Base-by-base conservation (phyloP, 805 yeast genomes). In the Candida peoriensis region DNA sequence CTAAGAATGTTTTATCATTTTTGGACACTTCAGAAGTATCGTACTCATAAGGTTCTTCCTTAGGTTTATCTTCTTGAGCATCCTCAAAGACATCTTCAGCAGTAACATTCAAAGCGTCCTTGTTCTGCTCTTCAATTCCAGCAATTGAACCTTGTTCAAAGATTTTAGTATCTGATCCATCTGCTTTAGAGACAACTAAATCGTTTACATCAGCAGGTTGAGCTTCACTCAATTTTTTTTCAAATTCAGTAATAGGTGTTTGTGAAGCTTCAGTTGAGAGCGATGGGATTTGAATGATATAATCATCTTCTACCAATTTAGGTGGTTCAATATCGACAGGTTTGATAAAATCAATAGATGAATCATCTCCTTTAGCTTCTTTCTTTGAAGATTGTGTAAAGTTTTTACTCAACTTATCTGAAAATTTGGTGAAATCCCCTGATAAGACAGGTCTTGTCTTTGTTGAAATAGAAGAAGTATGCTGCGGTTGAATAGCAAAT, bases 291-390 rank as follows among this genome's bases (percentile, higher is more conserved):
- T 55, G 46, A 39, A 67, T 60, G 8, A 53, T 51, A 32, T 58
- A 72, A 66, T 76, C 78, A 63, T 52, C 72, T 64, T 48, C 64
- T 54, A 52, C 72, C 54, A 33, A 68, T 61, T 22, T 70, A 55
- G 48, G 63, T 64, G 29, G 70, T 54, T 41, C 28, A 23, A 51
- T 35, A 35, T 57, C 57, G 23, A 52, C 50, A 4, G 57, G 55
- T 45, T 63, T 70, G 57, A 60, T 75, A 28, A 68, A 70, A 51
- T 78, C 84, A 42, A 77, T 76, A 25, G 75, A 70, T 8, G 81
- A 75, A 5, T 58, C 36, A 46, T 76, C 82, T 33, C 77, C 77
- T 49, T 77, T 77, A 23, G 77, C 75, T 6, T 37, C 27, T 3
- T 24, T 37, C 14, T 39, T 36, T 2, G 52, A 10, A n/a, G 20